A percentile compares a stretch with the other conserved stretches of the same genome.
Conservation (phyloP, 768 basidiomycete species). For the Obba rivulosa region DNA sequence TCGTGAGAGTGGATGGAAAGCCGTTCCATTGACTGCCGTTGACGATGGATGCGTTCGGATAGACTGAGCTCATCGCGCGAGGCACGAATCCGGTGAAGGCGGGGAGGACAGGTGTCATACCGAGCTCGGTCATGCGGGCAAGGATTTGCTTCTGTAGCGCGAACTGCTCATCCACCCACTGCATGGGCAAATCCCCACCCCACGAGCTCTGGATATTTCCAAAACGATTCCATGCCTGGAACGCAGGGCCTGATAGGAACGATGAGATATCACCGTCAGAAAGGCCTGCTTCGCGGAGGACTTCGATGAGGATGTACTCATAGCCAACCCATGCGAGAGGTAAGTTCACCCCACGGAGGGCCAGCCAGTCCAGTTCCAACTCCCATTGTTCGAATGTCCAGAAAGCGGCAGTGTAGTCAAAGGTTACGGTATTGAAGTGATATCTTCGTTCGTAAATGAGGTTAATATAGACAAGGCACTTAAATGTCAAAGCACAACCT, state of each 20-base stretch:
- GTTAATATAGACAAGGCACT: not conserved
- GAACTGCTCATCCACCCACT: constrained; percentile 35
- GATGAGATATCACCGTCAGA: constrained; percentile 27
- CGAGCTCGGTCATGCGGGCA: constrained; percentile 34
- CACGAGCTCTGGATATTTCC: constrained; percentile 39
- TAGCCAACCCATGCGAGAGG: constrained; percentile 39
- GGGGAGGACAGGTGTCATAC: constrained; percentile 38
- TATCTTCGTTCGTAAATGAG: constrained; percentile 17
- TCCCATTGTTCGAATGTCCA: constrained; percentile 36
- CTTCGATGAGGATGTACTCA: constrained; percentile 31
- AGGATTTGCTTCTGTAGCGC: constrained; percentile 31
- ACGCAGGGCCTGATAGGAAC: constrained; percentile 35
- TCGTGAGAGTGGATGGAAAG: constrained; percentile 28
- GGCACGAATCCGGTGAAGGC: constrained; percentile 40
- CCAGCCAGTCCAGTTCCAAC: constrained; percentile 37
- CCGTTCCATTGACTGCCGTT: constrained; percentile 30
- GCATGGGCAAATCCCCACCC: constrained; percentile 29
- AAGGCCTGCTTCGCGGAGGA: constrained; percentile 34
- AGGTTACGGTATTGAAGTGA: constrained; percentile 40
- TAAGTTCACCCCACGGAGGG: constrained; percentile 35
- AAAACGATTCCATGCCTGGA: constrained; percentile 39
- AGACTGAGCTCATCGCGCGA: constrained; percentile 21
- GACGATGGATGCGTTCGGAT: constrained; percentile 32
- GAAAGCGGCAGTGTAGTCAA: constrained; percentile 35
- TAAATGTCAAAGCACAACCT: not conserved